Evolutionary conservation across 495 filamentous ascomycete species (phyloP).

Genomic region (Parathielavia appendiculata): DNA sequence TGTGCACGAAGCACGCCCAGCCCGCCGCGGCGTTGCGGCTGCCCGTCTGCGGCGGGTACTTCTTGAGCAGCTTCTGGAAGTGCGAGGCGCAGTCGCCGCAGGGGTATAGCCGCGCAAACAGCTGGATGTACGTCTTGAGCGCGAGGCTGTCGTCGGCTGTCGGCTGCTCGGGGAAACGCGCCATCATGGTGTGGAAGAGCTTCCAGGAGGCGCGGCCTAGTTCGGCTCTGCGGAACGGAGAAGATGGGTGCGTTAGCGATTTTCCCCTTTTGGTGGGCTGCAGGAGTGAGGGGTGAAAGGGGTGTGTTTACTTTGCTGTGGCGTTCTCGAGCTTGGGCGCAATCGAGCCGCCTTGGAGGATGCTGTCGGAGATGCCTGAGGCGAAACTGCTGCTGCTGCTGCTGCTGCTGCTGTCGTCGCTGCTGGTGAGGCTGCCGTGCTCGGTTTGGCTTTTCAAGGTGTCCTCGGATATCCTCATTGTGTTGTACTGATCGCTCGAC

Average conservation of each 20-base stretch:
- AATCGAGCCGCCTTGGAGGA: conserved; percentile 72
- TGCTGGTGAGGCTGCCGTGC: not conserved
- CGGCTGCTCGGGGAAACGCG: conserved; percentile 83
- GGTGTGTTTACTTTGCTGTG: conserved; percentile 64
- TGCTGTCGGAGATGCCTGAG: conserved; percentile 29
- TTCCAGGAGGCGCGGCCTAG: conserved; percentile 87
- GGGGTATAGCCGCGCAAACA: conserved; percentile 90
- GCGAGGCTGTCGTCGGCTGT: conserved; percentile 77
- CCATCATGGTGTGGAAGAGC: conserved; percentile 92
- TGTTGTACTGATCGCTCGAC: not conserved
- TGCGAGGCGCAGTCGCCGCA: conserved; percentile 92
- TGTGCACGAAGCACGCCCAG: conserved; percentile 94
- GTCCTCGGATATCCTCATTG: conserved; percentile 1
- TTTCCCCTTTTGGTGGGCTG: not conserved
- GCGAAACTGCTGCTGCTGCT: conserved; percentile 18
- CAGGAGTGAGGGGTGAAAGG: not conserved
- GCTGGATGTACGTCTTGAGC: conserved; percentile 75
- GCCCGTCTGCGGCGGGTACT: conserved; percentile 88
- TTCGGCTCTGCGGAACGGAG: conserved; percentile 58
- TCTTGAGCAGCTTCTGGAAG: conserved; percentile 73
- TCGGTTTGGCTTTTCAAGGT: not conserved
- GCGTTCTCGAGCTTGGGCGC: conserved; percentile 90
- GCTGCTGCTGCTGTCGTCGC: conserved; percentile 9
- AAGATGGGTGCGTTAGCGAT: not conserved
- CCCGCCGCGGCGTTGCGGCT: conserved; percentile 76